Evolutionary conservation across 805 yeast genomes (phyloP).

Genomic region (Candida sphagnicola): DNA sequence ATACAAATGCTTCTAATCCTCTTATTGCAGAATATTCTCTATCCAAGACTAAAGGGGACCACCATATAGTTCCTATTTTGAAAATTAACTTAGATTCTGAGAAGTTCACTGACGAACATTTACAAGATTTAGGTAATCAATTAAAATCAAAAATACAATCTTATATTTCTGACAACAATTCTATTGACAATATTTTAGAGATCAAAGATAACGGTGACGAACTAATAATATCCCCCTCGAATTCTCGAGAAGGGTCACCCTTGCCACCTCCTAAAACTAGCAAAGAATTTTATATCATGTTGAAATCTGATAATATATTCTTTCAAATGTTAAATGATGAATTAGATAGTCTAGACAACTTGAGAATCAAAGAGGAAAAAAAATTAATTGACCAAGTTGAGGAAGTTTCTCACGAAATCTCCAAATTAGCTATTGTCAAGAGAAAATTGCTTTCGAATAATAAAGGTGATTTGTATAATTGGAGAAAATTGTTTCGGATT

Average conservation of each 20-base stretch:
- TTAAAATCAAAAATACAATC: slow-evolving; percentile 23
- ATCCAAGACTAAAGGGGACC: slow-evolving; percentile 20
- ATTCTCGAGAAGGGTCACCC: slow-evolving; percentile 6
- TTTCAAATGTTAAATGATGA: slow-evolving; percentile 57
- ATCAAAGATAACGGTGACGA: slow-evolving; percentile 24
- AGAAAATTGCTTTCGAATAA: slow-evolving; percentile 23
- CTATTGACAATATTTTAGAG: slow-evolving; percentile 20
- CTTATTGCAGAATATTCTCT: slow-evolving; percentile 41
- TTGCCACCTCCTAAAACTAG: slow-evolving; percentile 5
- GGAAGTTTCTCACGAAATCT: slow-evolving; percentile 35
- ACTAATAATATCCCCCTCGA: slow-evolving; percentile 4
- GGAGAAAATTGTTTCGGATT: slow-evolving; percentile 65
- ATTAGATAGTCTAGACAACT: slow-evolving; percentile 43
- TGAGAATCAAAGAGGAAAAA: slow-evolving; percentile 40
- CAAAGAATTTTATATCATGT: slow-evolving; percentile 32
- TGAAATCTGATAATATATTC: slow-evolving; percentile 56
- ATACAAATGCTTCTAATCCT: slow-evolving; percentile 33
- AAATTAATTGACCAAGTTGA: slow-evolving; percentile 42
- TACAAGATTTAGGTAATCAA: slow-evolving; percentile 24
- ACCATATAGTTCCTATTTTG: slow-evolving; percentile 33
- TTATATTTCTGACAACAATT: slow-evolving; percentile 4
- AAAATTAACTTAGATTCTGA: slow-evolving; percentile 32
- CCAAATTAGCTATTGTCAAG: slow-evolving; percentile 35
- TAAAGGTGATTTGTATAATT: slow-evolving; percentile 55
- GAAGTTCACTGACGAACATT: slow-evolving; percentile 29